A percentile compares a stretch with the other conserved stretches of the same genome.
These are phyloP conservation scores for Triangularia setosa DNA, from an alignment of 2,329 filamentous ascomycete species.

Conservation along the genomic window DNA sequence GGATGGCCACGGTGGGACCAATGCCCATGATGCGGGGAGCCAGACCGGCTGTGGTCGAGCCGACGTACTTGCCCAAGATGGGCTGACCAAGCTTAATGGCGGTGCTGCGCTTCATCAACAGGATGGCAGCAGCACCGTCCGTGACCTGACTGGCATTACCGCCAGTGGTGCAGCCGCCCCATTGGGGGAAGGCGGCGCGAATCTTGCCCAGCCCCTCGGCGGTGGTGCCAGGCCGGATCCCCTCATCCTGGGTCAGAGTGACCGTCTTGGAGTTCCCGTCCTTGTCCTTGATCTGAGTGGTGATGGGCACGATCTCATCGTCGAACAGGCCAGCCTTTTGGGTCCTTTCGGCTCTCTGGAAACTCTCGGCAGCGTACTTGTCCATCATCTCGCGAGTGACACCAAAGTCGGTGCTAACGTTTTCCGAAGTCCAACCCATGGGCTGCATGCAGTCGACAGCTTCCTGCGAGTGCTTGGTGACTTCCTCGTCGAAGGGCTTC, in stretches of 20 bases:
- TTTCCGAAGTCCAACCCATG: constrained; percentile 98
- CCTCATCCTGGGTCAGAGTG: constrained; percentile 81
- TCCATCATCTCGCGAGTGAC: constrained; percentile 80
- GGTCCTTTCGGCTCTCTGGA: constrained; percentile 78
- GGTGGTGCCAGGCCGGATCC: constrained; percentile 86
- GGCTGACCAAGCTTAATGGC: constrained; percentile 84
- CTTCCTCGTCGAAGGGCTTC: constrained; percentile 71
- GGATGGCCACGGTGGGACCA: constrained; percentile 68
- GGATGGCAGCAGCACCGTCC: constrained; percentile 83
- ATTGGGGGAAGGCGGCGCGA: constrained; percentile 83
- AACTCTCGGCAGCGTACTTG: constrained; percentile 80
- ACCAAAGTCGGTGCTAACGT: constrained; percentile 86
- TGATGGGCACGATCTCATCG: constrained; percentile 91
- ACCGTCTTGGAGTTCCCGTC: constrained; percentile 76
- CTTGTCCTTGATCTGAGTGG: constrained; percentile 74
- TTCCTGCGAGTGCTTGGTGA: constrained; percentile 69
- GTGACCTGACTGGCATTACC: constrained; percentile 95
- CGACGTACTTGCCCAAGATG: constrained; percentile 91
- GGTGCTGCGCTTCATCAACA: constrained; percentile 92
- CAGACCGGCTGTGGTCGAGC: constrained; percentile 84
- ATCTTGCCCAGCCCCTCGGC: constrained; percentile 79
- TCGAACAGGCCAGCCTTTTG: constrained; percentile 90
- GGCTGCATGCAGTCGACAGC: constrained; percentile 83
- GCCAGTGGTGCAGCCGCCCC: constrained; percentile 80
- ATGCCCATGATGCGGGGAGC: constrained; percentile 97